A percentile compares a stretch with the other conserved stretches of the same genome.
Conservation (phyloP, 768 basidiomycete species). For the Suillus hirtellus region DNA sequence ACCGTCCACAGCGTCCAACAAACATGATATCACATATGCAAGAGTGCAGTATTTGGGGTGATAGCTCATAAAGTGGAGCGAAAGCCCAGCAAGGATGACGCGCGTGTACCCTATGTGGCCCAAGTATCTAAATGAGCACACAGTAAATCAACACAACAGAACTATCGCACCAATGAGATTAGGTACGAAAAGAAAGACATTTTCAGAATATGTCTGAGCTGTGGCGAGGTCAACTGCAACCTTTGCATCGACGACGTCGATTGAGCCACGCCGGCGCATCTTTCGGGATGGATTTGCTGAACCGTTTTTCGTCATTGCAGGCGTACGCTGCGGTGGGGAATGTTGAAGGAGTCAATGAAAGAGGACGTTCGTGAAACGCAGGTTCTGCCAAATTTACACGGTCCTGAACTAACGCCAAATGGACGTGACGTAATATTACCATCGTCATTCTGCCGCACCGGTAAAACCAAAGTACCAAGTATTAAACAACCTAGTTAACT, state of each 20-base stretch:
- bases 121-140: neutral
- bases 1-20: slow-evolving; percentile 95
- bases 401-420: slow-evolving; percentile 1
- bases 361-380: neutral
- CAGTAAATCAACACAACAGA: slow-evolving; percentile 12
- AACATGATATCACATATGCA: slow-evolving; percentile 85
- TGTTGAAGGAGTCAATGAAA: neutral
- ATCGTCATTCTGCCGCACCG: neutral
- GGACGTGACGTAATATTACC: slow-evolving; percentile 6
- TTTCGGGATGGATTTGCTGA: slow-evolving; percentile 31
- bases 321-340: slow-evolving; percentile 1
- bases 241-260: slow-evolving; percentile 80
- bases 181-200: slow-evolving; percentile 95
- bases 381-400: neutral
- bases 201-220: slow-evolving; percentile 86
- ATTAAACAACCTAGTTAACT: slow-evolving; percentile 2
- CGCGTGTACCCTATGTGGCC: slow-evolving; percentile 75
- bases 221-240: slow-evolving; percentile 86
- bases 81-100: slow-evolving; percentile 84
- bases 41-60: slow-evolving; percentile 92
- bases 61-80: slow-evolving; percentile 91
- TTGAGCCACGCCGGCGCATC: slow-evolving; percentile 50
- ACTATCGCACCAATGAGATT: slow-evolving; percentile 83
- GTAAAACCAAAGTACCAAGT: slow-evolving; percentile 1
- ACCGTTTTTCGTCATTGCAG: slow-evolving; percentile 18